phyloP scores from a whole-genome alignment of 2,329 filamentous ascomycete species.

The Microsporum canis region DNA sequence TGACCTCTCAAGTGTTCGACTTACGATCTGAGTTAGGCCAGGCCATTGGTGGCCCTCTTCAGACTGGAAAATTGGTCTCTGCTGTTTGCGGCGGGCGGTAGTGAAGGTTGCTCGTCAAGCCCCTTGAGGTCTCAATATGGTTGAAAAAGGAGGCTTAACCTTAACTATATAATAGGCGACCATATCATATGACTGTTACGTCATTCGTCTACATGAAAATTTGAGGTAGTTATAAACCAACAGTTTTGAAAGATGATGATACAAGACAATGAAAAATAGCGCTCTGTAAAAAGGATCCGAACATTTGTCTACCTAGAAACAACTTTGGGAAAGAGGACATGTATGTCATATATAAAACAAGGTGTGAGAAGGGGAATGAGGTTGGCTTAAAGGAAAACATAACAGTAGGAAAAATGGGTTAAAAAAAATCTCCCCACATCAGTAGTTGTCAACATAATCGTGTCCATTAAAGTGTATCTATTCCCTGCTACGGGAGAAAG shows the following conservation, averaged over 20 bases:
- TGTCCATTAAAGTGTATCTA: background rate
- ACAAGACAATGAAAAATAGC: background rate
- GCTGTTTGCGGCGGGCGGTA: too few species aligned
- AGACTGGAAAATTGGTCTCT: too few species aligned
- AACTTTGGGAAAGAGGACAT: background rate
- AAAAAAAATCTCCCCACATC: background rate
- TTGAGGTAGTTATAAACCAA: too few species aligned
- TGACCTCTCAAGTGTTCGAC: too few species aligned
- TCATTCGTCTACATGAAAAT: too few species aligned
- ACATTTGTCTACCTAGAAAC: background rate
- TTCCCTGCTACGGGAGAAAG: background rate
- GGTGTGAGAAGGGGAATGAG: background rate
- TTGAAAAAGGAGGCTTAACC: too few species aligned
- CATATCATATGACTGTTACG: too few species aligned
- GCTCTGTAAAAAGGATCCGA: background rate
- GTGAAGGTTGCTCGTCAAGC: too few species aligned
- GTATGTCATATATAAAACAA: constrained; percentile 1
- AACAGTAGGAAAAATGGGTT: background rate
- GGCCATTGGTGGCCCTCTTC: too few species aligned
- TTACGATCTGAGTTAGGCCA: too few species aligned
- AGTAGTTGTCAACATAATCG: background rate
- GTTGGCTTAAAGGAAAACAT: background rate
- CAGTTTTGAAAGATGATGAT: background rate
- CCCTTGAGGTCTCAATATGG: too few species aligned
- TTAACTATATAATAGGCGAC: too few species aligned